A percentile compares a stretch with the other conserved stretches of the same genome.
These are phyloP conservation scores for Rhododendron ovatum DNA, from an alignment of 148 eudicot species.

Conservation along the genomic window DNA sequence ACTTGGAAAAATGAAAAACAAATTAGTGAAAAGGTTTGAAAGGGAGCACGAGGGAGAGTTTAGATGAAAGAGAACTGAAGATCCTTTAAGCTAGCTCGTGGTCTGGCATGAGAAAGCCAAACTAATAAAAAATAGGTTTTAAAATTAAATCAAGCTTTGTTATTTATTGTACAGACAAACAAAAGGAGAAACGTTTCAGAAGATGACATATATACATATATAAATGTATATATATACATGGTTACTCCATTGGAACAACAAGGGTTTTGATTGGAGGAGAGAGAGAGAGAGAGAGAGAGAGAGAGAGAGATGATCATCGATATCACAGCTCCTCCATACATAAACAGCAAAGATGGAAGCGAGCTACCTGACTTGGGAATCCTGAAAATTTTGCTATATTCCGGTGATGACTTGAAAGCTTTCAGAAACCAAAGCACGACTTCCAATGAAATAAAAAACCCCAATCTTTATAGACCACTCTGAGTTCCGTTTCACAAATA, in stretches of 20 bases:
- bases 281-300: slow-evolving; percentile 10
- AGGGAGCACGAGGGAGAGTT: not conserved
- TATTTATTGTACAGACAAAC: not conserved
- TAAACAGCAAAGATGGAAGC: not conserved
- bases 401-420: slow-evolving; percentile 9
- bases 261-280: not conserved
- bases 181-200: not conserved
- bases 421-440: slow-evolving; percentile 7
- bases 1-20: not conserved
- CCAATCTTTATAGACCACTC: not conserved
- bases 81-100: not conserved
- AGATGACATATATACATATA: not conserved
- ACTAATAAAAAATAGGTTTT: not conserved
- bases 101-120: not conserved
- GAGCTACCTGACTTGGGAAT: not conserved
- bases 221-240: not conserved
- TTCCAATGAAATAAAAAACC: not conserved
- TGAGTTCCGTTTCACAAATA: not conserved
- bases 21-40: too few species aligned
- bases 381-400: slow-evolving; percentile 5
- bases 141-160: not conserved
- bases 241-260: not conserved
- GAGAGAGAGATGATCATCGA: not conserved
- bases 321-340: not conserved
- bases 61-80: not conserved